These are phyloP conservation scores for Tetrahymena elliotti DNA, from an alignment of 73 alveolate genomes.

Conservation along the genomic window DNA sequence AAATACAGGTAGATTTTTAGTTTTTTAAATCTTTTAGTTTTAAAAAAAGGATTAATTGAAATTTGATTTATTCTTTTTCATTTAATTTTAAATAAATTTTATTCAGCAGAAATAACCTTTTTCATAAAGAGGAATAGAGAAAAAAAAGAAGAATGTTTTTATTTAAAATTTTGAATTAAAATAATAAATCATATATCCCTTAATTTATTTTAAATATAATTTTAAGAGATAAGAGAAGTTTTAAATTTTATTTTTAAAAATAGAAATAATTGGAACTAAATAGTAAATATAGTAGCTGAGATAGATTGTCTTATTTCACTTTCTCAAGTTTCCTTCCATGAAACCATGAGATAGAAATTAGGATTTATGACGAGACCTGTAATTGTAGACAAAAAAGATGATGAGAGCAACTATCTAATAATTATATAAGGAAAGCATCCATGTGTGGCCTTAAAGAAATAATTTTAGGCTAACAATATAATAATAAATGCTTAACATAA, in stretches of 20 bases:
- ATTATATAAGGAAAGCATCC: conserved; percentile 36
- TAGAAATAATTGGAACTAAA: conserved; percentile 45
- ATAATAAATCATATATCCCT: no score
- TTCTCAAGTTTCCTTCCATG: conserved; percentile 14
- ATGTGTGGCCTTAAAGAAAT: neutral
- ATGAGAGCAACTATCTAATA: neutral
- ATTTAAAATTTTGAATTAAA: no score
- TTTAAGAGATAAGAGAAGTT: neutral
- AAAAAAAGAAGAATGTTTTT: no score
- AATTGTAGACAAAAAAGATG: conserved; percentile 36
- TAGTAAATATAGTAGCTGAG: conserved; percentile 47
- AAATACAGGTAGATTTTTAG: conserved; percentile 44
- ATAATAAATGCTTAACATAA: conserved; percentile 17
- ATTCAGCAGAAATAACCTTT: no score
- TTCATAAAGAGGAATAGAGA: no score
- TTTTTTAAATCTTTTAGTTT: conserved; percentile 16
- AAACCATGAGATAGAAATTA: conserved; percentile 23
- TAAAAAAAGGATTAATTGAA: neutral
- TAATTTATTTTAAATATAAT: no score
- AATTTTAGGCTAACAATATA: conserved; percentile 5
- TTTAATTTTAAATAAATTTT: no score
- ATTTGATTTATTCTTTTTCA: no score
- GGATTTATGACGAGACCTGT: conserved; percentile 2
- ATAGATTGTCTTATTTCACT: conserved; percentile 60
- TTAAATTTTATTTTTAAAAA: conserved; percentile 28